Conservation (phyloP, 257 asterid genomes). For the Solanum pimpinellifolium region DNA sequence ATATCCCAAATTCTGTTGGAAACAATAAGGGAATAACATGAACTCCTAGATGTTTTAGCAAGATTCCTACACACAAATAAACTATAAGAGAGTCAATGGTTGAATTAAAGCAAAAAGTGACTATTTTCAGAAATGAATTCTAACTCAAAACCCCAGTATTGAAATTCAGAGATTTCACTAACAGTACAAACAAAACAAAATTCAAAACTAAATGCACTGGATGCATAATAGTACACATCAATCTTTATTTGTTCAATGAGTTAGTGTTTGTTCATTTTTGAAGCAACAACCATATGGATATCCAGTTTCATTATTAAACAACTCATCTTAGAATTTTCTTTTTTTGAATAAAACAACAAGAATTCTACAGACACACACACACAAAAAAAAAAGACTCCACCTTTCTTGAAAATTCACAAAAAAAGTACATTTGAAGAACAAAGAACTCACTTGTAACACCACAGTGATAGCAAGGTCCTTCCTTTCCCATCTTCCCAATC, state of each 20-base stretch:
- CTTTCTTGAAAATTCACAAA: neutral
- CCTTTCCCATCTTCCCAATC: slow-evolving; percentile 64
- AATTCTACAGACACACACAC: neutral
- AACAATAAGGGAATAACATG: neutral
- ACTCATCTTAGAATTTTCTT: slow-evolving; percentile 6
- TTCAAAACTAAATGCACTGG: neutral
- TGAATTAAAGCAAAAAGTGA: neutral
- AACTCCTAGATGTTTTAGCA: neutral
- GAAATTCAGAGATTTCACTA: slow-evolving; percentile 1
- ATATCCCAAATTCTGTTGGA: neutral
- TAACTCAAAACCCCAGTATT: neutral
- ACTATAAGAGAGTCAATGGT: slow-evolving; percentile 4
- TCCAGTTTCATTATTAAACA: slow-evolving; percentile 15
- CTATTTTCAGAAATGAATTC: neutral
- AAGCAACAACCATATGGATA: slow-evolving; percentile 15
- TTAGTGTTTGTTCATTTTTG: slow-evolving; percentile 9
- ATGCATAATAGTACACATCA: slow-evolving; percentile 10
- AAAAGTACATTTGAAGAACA: neutral
- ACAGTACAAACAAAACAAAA: slow-evolving; percentile 1
- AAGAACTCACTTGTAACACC: slow-evolving; percentile 97
- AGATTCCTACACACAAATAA: neutral
- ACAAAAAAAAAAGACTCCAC: slow-evolving; percentile 12
- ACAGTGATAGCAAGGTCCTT: slow-evolving; percentile 99
- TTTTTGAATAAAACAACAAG: neutral
- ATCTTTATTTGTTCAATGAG: slow-evolving; percentile 17